Evolutionary conservation across 2,329 filamentous ascomycete species (phyloP).

Genomic region (Endothia cerciana): DNA sequence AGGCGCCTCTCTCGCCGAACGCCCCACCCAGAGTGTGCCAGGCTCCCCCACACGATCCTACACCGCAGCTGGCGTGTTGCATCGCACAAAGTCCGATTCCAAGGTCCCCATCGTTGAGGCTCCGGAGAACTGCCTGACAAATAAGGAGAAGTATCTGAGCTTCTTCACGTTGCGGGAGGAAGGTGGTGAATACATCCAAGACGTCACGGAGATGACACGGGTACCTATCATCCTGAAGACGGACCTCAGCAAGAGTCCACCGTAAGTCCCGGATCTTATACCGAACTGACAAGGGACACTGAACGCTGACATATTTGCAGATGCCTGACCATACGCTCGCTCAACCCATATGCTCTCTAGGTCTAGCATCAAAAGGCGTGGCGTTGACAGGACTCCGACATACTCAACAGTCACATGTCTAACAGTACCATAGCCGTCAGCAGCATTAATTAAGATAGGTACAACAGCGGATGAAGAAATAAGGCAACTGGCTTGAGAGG

Average conservation of each 20-base stretch:
- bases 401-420: neutral
- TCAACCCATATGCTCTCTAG: slow-evolving; percentile 73
- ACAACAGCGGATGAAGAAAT: neutral
- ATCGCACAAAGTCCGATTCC: slow-evolving; percentile 92
- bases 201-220: slow-evolving; percentile 96
- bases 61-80: slow-evolving; percentile 67
- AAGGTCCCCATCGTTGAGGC: slow-evolving; percentile 78
- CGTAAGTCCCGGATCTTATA: slow-evolving; percentile 70
- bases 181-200: slow-evolving; percentile 94
- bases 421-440: neutral
- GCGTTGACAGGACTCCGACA: neutral
- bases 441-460: neutral
- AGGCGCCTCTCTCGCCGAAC: slow-evolving; percentile 85
- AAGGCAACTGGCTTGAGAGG: neutral
- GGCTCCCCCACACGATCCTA: slow-evolving; percentile 83
- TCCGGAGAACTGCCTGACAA: slow-evolving; percentile 78
- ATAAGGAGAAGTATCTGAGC: slow-evolving; percentile 96
- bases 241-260: slow-evolving; percentile 96
- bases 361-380: slow-evolving; percentile 30
- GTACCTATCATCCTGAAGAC: slow-evolving; percentile 99
- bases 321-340: slow-evolving; percentile 80
- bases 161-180: slow-evolving; percentile 90
- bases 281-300: neutral
- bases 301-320: slow-evolving; percentile 45
- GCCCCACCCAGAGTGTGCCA: slow-evolving; percentile 92